Percentiles rank a stretch among this genome's conserved stretches.
phyloP scores from a whole-genome alignment of 2,329 filamentous ascomycete genomes.

The Botrytis pseudocinerea region DNA sequence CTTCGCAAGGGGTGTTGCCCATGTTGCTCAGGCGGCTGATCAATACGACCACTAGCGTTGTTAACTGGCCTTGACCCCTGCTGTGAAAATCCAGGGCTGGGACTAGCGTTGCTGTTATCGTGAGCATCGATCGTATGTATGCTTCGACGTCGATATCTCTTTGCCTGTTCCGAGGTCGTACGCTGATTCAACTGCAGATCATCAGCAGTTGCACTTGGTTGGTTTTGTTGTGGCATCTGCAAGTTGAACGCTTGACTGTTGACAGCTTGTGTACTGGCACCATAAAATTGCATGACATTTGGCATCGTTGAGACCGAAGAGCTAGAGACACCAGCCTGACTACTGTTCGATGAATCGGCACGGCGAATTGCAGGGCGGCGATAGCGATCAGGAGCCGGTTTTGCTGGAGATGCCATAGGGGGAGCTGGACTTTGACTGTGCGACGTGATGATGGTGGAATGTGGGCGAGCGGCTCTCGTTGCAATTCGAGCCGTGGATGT shows the following conservation, averaged over 20 bases:
- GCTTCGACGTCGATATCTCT: slow-evolving; percentile 79
- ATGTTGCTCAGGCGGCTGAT: slow-evolving; percentile 39
- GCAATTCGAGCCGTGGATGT: slow-evolving; percentile 41
- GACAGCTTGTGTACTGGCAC: slow-evolving; percentile 43
- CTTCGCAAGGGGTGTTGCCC: slow-evolving; percentile 39
- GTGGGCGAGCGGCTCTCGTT: slow-evolving; percentile 36
- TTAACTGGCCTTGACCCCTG: slow-evolving; percentile 38
- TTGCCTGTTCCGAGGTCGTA: slow-evolving; percentile 64
- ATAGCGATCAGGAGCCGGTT: slow-evolving; percentile 80
- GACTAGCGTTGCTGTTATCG: slow-evolving; percentile 28
- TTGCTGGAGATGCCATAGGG: slow-evolving; percentile 53
- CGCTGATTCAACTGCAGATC: slow-evolving; percentile 55
- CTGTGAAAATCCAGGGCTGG: slow-evolving; percentile 30
- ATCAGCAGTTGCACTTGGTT: slow-evolving; percentile 32
- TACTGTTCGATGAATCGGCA: slow-evolving; percentile 40
- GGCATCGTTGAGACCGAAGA: slow-evolving; percentile 55
- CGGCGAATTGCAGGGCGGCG: slow-evolving; percentile 63
- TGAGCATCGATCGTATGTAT: slow-evolving; percentile 64
- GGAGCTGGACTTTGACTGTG: slow-evolving; percentile 52
- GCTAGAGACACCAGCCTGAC: slow-evolving; percentile 31
- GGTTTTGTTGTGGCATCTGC: slow-evolving; percentile 37
- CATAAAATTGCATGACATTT: slow-evolving; percentile 56
- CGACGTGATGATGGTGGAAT: slow-evolving; percentile 46
- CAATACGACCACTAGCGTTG: slow-evolving; percentile 38
- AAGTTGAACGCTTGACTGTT: slow-evolving; percentile 32